Percentiles rank a stretch among this genome's conserved stretches.
phyloP scores from a whole-genome alignment of 129 eudicot species.

The Escallonia herrerae region DNA sequence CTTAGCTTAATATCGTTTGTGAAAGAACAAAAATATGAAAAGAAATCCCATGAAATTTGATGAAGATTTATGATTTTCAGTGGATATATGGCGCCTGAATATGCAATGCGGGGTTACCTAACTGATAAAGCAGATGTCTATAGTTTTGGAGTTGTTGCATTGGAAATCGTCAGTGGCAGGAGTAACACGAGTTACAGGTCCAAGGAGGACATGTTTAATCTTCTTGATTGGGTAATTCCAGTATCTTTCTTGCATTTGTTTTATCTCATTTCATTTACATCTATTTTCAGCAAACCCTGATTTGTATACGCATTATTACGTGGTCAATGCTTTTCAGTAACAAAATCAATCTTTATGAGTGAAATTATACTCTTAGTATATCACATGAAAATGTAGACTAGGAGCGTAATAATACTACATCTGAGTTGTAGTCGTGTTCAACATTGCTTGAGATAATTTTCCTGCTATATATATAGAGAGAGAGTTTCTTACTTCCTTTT shows the following conservation, averaged over 20 bases:
- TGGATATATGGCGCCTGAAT: constrained; percentile 87
- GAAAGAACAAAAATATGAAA: neutral
- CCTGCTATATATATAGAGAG: no score
- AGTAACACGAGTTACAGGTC: constrained; percentile 39
- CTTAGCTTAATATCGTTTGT: neutral
- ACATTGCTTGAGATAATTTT: no score
- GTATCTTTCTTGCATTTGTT: no score
- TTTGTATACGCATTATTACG: neutral
- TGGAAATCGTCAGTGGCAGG: constrained; percentile 57
- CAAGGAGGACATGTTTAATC: constrained; percentile 31
- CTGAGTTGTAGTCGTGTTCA: no score
- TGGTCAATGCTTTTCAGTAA: no score
- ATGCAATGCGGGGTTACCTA: constrained; percentile 64
- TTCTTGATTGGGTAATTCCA: constrained; percentile 61
- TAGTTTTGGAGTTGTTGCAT: constrained; percentile 55
- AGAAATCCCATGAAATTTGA: neutral
- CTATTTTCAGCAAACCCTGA: neutral
- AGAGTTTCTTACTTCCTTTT: no score
- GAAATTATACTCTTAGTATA: no score
- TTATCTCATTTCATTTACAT: no score
- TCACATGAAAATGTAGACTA: no score
- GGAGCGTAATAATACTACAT: no score
- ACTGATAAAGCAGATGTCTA: constrained; percentile 75
- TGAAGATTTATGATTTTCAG: constrained; percentile 20
- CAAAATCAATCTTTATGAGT: no score